These are phyloP conservation scores for Canna indica DNA, from an alignment of 176 grass and related monocot genomes.

Conservation along the genomic window DNA sequence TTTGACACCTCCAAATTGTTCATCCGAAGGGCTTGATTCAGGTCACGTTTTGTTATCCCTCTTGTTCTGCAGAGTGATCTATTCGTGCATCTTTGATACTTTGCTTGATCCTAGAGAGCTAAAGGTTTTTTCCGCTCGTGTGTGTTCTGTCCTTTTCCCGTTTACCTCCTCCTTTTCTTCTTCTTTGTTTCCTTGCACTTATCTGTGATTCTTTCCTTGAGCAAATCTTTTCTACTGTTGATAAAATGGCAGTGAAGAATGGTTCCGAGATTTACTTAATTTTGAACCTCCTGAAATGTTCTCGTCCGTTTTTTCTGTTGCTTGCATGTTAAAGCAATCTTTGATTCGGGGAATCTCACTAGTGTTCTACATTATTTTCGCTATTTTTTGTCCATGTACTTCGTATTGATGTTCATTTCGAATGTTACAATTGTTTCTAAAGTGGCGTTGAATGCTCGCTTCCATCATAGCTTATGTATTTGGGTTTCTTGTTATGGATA, in stretches of 20 bases:
- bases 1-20: neutral
- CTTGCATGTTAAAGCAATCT: neutral
- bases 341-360: too few species aligned
- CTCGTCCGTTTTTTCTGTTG: neutral
- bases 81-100: neutral
- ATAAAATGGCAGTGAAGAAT: neutral
- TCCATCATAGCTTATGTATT: too few species aligned
- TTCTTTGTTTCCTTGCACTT: neutral
- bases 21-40: neutral
- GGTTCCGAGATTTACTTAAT: neutral
- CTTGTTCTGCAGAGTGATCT: neutral
- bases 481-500: too few species aligned
- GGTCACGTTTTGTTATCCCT: neutral
- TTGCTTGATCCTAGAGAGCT: too few species aligned
- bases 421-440: too few species aligned
- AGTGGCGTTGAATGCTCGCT: too few species aligned
- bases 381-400: neutral
- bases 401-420: neutral
- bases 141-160: neutral
- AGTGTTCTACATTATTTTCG: neutral
- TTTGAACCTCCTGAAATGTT: neutral
- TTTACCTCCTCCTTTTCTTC: neutral
- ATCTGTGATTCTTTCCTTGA: neutral
- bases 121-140: neutral
- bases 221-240: neutral